These are phyloP conservation scores for Xylariaceae sp. DNA, from an alignment of 2,329 filamentous ascomycete genomes.

Conservation along the genomic window DNA sequence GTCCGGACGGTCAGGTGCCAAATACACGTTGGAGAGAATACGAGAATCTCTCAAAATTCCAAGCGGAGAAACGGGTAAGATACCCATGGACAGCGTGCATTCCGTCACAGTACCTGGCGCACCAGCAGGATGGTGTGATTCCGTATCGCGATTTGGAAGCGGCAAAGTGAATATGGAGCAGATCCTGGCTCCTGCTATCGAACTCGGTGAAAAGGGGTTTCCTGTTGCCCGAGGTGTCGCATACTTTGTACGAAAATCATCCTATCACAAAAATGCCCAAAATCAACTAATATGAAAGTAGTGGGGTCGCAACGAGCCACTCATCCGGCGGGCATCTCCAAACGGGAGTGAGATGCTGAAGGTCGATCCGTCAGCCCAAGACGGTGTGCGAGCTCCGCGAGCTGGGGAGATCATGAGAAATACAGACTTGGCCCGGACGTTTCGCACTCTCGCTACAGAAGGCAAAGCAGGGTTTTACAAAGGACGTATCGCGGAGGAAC, in stretches of 20 bases:
- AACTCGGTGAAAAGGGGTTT: constrained; percentile 82
- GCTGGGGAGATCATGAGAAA: constrained; percentile 90
- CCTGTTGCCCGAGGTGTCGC: constrained; percentile 80
- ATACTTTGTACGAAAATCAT: constrained; percentile 52
- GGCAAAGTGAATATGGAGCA: constrained; percentile 74
- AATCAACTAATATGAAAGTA: constrained; percentile 32
- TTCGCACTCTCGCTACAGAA: constrained; percentile 70
- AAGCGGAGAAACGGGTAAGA: constrained; percentile 50
- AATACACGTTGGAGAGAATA: constrained; percentile 66
- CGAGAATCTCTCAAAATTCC: constrained; percentile 65
- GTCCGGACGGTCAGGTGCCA: constrained; percentile 75
- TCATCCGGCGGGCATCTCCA: constrained; percentile 70
- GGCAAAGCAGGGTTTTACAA: constrained; percentile 91
- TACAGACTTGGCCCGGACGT: constrained; percentile 74
- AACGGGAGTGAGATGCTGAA: constrained; percentile 89
- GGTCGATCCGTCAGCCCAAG: constrained; percentile 60
- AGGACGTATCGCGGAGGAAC: constrained; percentile 74
- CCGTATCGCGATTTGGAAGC: constrained; percentile 83
- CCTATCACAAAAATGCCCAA: too few relatives aligned
- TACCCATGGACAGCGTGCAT: constrained; percentile 74
- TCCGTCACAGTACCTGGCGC: constrained; percentile 86
- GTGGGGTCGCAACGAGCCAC: constrained; percentile 67
- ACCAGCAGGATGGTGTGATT: constrained; percentile 89
- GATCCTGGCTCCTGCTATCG: constrained; percentile 77
- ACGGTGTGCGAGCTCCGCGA: constrained; percentile 69